phyloP scores from a whole-genome alignment of 495 filamentous ascomycete genomes.

The Penicillium alfredii region DNA sequence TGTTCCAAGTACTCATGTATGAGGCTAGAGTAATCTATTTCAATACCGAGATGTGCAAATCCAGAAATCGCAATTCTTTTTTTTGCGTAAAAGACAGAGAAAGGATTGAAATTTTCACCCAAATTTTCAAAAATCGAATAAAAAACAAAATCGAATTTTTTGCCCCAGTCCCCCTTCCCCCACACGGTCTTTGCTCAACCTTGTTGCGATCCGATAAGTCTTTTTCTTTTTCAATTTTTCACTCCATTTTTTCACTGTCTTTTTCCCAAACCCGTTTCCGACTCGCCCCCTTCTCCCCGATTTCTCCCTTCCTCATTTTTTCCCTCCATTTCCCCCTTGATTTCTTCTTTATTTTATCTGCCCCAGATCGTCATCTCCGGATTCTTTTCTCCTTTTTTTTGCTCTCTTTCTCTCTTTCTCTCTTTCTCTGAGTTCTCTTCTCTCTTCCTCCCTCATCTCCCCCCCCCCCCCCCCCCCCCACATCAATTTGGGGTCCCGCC shows the following conservation, averaged over 20 bases:
- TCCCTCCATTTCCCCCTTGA: conserved; percentile 37
- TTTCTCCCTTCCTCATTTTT: conserved; percentile 38
- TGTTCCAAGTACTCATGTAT: too few species aligned
- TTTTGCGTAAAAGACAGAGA: background rate
- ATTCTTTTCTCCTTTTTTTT: conserved; percentile 18
- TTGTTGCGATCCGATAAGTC: conserved; percentile 19
- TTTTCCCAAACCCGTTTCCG: conserved; percentile 31
- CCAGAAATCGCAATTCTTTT: too few species aligned
- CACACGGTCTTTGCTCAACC: conserved; percentile 20
- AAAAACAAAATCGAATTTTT: conserved; percentile 7
- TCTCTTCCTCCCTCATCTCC: conserved; percentile 26
- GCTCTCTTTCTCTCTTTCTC: conserved; percentile 17
- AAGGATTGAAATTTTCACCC: background rate
- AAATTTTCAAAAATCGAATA: too few species aligned
- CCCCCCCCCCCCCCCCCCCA: conserved; percentile 10
- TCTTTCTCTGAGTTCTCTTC: conserved; percentile 28
- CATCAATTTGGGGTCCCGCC: conserved; percentile 8
- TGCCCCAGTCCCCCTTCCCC: conserved; percentile 19
- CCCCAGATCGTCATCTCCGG: conserved; percentile 32
- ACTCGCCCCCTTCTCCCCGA: conserved; percentile 27
- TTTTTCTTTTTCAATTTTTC: conserved; percentile 15
- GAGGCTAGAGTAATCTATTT: too few species aligned
- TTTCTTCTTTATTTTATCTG: conserved; percentile 36
- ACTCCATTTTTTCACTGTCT: conserved; percentile 14
- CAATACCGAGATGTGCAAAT: too few species aligned